These are phyloP conservation scores for Cladosporium sphaerospermum DNA, from an alignment of 2,329 filamentous ascomycete species.

Conservation along the genomic window DNA sequence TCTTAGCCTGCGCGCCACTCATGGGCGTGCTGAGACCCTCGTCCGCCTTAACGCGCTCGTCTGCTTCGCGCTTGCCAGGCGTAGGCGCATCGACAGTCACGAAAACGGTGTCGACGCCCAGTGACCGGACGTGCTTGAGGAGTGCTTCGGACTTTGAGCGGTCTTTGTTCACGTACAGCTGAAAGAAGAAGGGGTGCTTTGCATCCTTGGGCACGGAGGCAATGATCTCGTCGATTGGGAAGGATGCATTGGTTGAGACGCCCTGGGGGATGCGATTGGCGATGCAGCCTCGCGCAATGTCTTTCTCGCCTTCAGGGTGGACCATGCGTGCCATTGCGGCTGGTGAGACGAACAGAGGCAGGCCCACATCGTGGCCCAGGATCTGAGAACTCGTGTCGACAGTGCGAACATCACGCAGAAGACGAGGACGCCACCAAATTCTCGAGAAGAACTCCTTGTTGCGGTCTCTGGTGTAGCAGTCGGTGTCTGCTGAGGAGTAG, in stretches of 20 bases:
- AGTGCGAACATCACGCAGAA: slow-evolving; percentile 38
- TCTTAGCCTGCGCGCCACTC: slow-evolving; percentile 42
- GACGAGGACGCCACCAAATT: slow-evolving; percentile 31
- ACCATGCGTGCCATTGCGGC: slow-evolving; percentile 30
- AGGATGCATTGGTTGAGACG: slow-evolving; percentile 27
- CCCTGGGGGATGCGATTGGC: slow-evolving; percentile 22
- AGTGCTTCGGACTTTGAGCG: slow-evolving; percentile 46
- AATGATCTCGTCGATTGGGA: slow-evolving; percentile 27
- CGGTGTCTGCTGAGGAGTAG: slow-evolving; percentile 45
- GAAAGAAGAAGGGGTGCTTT: slow-evolving; percentile 47
- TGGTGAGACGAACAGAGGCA: slow-evolving; percentile 33
- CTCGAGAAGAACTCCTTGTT: slow-evolving; percentile 35
- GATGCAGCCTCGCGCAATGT: slow-evolving; percentile 24
- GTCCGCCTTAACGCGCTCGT: slow-evolving; percentile 44
- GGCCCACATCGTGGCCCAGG: slow-evolving; percentile 19
- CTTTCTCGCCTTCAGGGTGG: slow-evolving; percentile 31
- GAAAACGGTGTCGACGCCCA: slow-evolving; percentile 49
- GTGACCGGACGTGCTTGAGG: slow-evolving; percentile 39
- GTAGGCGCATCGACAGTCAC: slow-evolving; percentile 56
- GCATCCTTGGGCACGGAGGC: slow-evolving; percentile 19
- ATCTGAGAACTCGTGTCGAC: slow-evolving; percentile 26
- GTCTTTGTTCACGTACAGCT: slow-evolving; percentile 57
- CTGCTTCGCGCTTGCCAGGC: slow-evolving; percentile 48
- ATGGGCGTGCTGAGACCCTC: slow-evolving; percentile 41
- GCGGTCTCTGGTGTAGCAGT: slow-evolving; percentile 34